These are phyloP conservation scores for Alternaria sp. DNA, from an alignment of 2,329 filamentous ascomycete species.

Conservation along the genomic window DNA sequence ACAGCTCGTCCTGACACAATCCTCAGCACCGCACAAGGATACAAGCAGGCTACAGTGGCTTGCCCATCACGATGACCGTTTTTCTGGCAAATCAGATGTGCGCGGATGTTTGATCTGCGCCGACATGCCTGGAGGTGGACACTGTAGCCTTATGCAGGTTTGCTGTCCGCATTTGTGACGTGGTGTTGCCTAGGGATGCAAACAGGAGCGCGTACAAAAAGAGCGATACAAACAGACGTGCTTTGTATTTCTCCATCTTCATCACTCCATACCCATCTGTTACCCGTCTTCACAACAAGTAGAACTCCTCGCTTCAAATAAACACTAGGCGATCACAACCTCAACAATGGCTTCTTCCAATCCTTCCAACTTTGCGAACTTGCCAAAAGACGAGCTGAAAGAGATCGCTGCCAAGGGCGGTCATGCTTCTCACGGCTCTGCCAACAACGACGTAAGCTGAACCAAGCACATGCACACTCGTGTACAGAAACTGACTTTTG, in stretches of 20 bases:
- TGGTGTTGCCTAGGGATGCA: conserved; percentile 27
- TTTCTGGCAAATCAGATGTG: conserved; percentile 15
- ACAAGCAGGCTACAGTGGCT: conserved; percentile 26
- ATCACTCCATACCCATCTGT: not conserved
- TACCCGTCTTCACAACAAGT: not conserved
- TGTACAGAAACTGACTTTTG: not conserved
- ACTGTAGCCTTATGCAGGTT: not conserved
- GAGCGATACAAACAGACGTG: conserved; percentile 21
- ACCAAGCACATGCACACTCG: not conserved
- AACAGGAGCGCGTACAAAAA: conserved; percentile 19
- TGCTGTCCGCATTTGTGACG: conserved; percentile 26
- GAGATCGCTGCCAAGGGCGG: conserved; percentile 62
- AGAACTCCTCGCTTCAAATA: conserved; percentile 8
- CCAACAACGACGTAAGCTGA: conserved; percentile 3
- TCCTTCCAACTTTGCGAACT: conserved; percentile 63
- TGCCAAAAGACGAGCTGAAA: conserved; percentile 59
- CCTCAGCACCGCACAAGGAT: conserved; percentile 15
- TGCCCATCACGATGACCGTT: conserved; percentile 2
- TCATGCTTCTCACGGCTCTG: conserved; percentile 49
- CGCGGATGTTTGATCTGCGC: conserved; percentile 17
- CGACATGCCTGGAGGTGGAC: conserved; percentile 7
- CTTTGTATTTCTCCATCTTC: not conserved
- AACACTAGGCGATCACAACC: not conserved
- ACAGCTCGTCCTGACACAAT: conserved; percentile 11
- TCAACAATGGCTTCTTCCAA: conserved; percentile 54